Conservation (phyloP, 495 filamentous ascomycete genomes). For the Parathielavia appendiculata region DNA sequence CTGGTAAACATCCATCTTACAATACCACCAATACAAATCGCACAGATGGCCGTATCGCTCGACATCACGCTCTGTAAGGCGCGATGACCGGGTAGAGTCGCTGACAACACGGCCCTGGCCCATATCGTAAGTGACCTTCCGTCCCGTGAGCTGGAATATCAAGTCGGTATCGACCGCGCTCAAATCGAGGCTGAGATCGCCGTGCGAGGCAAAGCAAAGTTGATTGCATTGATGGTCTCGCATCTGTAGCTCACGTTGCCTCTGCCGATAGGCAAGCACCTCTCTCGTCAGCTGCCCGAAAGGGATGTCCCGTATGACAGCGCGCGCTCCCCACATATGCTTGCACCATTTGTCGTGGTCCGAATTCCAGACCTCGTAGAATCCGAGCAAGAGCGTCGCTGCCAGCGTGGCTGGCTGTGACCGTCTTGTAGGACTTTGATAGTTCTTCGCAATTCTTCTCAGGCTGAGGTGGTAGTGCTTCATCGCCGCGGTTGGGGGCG, state of each 20-base stretch:
- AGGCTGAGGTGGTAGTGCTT: constrained; percentile 90
- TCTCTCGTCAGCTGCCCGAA: constrained; percentile 62
- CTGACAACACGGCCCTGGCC: constrained; percentile 20
- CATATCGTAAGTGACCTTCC: constrained; percentile 31
- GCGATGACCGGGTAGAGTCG: background rate
- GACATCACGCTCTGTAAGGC: constrained; percentile 58
- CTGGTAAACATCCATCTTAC: constrained; percentile 87
- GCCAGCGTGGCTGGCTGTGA: constrained; percentile 76
- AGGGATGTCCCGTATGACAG: constrained; percentile 78
- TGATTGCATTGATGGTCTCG: constrained; percentile 23
- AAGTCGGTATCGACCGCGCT: constrained; percentile 36
- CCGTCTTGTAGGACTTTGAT: constrained; percentile 66
- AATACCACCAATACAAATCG: constrained; percentile 96
- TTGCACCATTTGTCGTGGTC: constrained; percentile 95
- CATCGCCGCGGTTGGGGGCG: constrained; percentile 68
- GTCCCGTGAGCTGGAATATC: constrained; percentile 37
- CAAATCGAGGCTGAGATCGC: constrained; percentile 15
- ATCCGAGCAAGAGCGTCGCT: constrained; percentile 80
- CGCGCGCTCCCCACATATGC: constrained; percentile 78
- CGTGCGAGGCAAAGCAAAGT: constrained; percentile 18
- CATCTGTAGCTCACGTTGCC: constrained; percentile 29
- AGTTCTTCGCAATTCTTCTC: constrained; percentile 66
- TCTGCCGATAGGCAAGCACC: constrained; percentile 56
- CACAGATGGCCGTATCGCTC: constrained; percentile 73
- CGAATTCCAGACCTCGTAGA: constrained; percentile 90